phyloP scores from a whole-genome alignment of 1,139 yeast species.

The Yamadazyma jaroonii region DNA sequence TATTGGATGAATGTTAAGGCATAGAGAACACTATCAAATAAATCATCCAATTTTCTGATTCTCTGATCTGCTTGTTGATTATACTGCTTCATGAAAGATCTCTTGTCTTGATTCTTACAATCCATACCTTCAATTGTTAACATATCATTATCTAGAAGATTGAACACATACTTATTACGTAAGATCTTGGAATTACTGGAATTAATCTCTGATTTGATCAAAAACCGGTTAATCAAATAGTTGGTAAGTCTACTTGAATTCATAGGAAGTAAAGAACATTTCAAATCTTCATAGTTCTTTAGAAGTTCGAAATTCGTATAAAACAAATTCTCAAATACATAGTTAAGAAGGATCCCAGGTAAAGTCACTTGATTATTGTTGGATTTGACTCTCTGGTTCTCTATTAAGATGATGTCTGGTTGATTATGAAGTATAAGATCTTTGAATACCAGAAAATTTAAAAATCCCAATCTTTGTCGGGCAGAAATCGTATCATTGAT shows the following conservation, averaged over 20 bases:
- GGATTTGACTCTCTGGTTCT: constrained; percentile 40
- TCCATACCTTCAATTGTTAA: background rate
- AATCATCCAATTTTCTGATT: constrained; percentile 33
- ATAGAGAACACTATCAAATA: constrained; percentile 38
- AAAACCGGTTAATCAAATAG: constrained; percentile 37
- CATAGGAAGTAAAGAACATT: constrained; percentile 27
- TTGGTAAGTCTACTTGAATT: constrained; percentile 34
- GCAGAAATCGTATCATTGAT: constrained; percentile 2
- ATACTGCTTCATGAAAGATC: constrained; percentile 12
- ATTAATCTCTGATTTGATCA: constrained; percentile 15
- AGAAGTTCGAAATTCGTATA: constrained; percentile 22
- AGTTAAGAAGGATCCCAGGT: constrained; percentile 38
- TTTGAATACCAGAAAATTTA: constrained; percentile 20
- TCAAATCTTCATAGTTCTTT: constrained; percentile 4
- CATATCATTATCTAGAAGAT: constrained; percentile 7
- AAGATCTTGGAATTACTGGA: constrained; percentile 21
- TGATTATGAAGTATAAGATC: constrained; percentile 12
- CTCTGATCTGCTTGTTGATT: constrained; percentile 6
- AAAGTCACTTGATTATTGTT: constrained; percentile 30
- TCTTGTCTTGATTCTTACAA: constrained; percentile 1
- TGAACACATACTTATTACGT: constrained; percentile 13
- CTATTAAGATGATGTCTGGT: constrained; percentile 27
- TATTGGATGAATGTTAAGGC: constrained; percentile 25
- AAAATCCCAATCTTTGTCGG: constrained; percentile 14
- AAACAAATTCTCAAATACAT: constrained; percentile 34